Conservation (phyloP, 2,329 filamentous ascomycete species). For the Fusarium nygamai region DNA sequence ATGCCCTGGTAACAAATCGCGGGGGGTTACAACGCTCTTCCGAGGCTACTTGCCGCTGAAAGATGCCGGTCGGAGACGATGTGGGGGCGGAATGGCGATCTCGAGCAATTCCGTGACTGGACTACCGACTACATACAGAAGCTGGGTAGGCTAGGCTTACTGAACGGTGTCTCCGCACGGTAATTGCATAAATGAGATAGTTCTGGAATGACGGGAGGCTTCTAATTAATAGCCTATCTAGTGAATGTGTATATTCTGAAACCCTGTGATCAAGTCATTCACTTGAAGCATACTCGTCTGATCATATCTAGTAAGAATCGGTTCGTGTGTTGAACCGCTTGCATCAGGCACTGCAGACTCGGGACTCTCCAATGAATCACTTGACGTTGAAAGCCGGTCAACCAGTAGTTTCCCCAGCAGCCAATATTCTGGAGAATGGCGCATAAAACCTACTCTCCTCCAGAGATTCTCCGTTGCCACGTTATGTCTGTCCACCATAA, state of each 20-base stretch:
- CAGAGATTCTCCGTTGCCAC: neutral
- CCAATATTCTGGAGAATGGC: constrained; percentile 1
- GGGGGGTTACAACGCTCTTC: neutral
- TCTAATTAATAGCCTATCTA: neutral
- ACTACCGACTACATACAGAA: neutral
- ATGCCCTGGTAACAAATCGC: neutral
- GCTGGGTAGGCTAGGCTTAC: no score
- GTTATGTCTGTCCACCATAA: neutral
- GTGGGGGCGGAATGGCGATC: neutral
- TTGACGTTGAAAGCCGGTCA: neutral
- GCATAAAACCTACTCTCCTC: neutral
- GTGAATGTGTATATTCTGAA: constrained; percentile 4
- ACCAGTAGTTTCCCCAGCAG: neutral
- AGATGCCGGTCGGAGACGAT: constrained; percentile 15
- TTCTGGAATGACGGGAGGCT: accelerated
- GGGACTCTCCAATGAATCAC: neutral
- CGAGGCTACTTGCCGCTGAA: neutral
- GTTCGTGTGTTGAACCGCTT: neutral
- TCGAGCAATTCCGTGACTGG: neutral
- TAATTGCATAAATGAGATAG: no score
- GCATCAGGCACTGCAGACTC: neutral
- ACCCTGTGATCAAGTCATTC: neutral
- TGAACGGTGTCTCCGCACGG: neutral
- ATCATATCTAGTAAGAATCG: neutral
- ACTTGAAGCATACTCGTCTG: constrained; percentile 13